Evolutionary conservation across 1,139 yeast genomes (phyloP), one percentile per base, ranked within the genome.

Genomic region (Saccharomyces hybrid): DNA sequence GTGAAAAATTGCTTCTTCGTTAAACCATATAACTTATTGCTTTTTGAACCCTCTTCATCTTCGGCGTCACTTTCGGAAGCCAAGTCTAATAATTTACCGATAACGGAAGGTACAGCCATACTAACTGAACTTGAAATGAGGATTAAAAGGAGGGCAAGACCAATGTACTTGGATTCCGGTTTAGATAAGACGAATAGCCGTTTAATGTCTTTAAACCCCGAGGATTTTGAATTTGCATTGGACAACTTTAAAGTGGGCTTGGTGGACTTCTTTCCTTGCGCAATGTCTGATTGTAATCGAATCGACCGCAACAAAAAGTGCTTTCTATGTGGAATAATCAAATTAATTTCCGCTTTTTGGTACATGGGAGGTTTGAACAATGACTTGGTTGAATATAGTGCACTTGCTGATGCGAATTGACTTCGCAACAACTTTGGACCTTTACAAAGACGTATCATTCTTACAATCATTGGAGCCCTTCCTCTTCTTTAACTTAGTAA

Each of bases 21-120:
- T 41, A 78, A 64, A 0, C 88, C 89, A 61, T 77, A 80, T 25
- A 64, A 60, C 31, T 51, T 53, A n/a, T 61, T 61, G 8, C 69
- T 62, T 47, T 71, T 68, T 6, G 73, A 74, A 7, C 59, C 57
- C 26, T 55, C 56, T 3, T 55, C 50, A 27, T 63, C 64, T 13
- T 55, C 56, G 16, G 58, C 61, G 3, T 55, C 56, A n/a, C 55
- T 53, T 8, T 47, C 48, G 5, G 52, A 41, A 53, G 73, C 84
- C 3, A 84, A 77, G 64, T 84, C 90, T 50, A 84, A 69, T 47
- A 84, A 83, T 62, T 85, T 86, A 31, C 98, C 98, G 50, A 93
- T 88, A 13, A 86, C 76, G 57, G 87, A 76, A 1, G 98, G 97
- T 31, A 90, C 74, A 2, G 85, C 75, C 87, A 91, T 84, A 14